Evolutionary conservation across 768 basidiomycete species (phyloP).

Genomic region (Cubamyces sp.): DNA sequence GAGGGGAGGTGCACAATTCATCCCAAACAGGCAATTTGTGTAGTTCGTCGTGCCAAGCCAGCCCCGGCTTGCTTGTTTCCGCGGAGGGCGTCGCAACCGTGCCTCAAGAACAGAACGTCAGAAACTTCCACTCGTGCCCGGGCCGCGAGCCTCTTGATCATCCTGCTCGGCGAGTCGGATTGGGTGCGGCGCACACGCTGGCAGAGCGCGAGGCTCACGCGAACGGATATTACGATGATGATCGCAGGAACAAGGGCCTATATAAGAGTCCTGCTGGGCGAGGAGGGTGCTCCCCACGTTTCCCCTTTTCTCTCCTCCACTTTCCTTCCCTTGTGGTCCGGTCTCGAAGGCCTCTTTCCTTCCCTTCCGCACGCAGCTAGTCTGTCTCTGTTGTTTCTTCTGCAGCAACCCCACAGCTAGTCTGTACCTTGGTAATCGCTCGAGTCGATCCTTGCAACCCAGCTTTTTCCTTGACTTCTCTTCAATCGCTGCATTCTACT

Average conservation of each 20-base stretch:
- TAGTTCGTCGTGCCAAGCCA: conserved; percentile 7
- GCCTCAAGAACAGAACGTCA: conserved; percentile 19
- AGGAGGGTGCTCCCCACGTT: background rate
- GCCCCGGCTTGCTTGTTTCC: conserved; percentile 3
- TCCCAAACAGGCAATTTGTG: conserved; percentile 5
- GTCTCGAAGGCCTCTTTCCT: conserved; percentile 27
- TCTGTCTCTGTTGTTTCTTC: conserved; percentile 26
- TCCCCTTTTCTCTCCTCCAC: conserved; percentile 25
- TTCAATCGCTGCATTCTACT: background rate
- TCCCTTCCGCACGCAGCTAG: conserved; percentile 25
- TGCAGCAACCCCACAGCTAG: conserved; percentile 28
- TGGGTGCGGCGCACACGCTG: too few relatives aligned
- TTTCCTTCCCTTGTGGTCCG: conserved; percentile 26
- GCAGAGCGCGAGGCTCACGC: too few relatives aligned
- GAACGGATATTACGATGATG: background rate
- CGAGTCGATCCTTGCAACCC: background rate
- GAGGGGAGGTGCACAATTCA: background rate
- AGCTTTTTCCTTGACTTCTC: background rate
- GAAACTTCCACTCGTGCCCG: conserved; percentile 3
- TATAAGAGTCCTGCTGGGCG: conserved; percentile 7
- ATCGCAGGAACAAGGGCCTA: background rate
- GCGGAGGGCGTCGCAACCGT: conserved; percentile 10
- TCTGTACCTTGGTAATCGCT: conserved; percentile 19
- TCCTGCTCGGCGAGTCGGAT: too few relatives aligned
- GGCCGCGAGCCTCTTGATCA: background rate